phyloP scores from a whole-genome alignment of 371 early-diverging fungal species.

The Amoeboaphelidium protococcarum region DNA sequence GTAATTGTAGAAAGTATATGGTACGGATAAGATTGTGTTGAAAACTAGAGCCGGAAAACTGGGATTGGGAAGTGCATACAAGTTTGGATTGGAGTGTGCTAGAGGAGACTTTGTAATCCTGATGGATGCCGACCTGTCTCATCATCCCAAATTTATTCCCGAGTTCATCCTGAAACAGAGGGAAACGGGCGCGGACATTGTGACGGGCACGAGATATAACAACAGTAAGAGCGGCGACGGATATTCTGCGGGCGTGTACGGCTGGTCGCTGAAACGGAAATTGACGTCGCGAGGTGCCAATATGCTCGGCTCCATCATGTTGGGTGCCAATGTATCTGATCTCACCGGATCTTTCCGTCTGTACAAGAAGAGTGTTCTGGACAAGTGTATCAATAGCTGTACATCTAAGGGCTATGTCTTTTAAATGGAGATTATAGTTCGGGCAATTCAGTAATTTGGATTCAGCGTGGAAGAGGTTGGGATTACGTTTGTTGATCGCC shows the following conservation, averaged over 20 bases:
- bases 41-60: conserved; percentile 85
- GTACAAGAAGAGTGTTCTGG: conserved; percentile 76
- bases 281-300: conserved; percentile 92
- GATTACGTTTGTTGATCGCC: conserved; percentile 90
- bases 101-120: conserved; percentile 85
- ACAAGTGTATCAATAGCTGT: conserved; percentile 52
- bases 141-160: conserved; percentile 92
- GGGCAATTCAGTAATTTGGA: conserved; percentile 55
- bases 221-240: conserved; percentile 16
- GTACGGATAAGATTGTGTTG: conserved; percentile 47
- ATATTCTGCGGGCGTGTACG: conserved; percentile 80
- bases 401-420: conserved; percentile 92
- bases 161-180: conserved; percentile 45
- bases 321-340: conserved; percentile 78
- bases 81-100: conserved; percentile 77
- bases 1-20: conserved; percentile 57
- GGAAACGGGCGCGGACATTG: conserved; percentile 2
- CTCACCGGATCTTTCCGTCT: conserved; percentile 90
- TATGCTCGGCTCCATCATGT: conserved; percentile 69
- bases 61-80: conserved; percentile 78
- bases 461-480: conserved; percentile 55
- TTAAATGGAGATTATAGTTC: conserved; percentile 99
- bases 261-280: conserved; percentile 93
- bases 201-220: background rate
- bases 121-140: conserved; percentile 98